Conservation (phyloP, 2,329 filamentous ascomycete species). For the Botrytis porri region DNA sequence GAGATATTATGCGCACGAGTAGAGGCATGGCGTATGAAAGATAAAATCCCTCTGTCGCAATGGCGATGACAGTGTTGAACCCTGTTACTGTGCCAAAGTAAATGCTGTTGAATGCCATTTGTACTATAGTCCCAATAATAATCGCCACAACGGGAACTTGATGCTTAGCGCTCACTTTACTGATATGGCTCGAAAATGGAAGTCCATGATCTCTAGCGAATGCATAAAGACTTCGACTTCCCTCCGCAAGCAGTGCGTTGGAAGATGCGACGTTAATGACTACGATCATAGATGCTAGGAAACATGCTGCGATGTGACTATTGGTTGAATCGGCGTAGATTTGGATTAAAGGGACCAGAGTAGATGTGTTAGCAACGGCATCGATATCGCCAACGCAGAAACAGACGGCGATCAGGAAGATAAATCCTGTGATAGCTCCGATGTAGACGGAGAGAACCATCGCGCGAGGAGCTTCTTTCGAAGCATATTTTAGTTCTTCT, state of each 20-base stretch:
- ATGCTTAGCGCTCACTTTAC: slow-evolving; percentile 46
- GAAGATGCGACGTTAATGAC: slow-evolving; percentile 42
- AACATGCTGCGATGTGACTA: slow-evolving; percentile 45
- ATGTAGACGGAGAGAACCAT: slow-evolving; percentile 49
- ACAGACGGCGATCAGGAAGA: slow-evolving; percentile 48
- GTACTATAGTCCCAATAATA: slow-evolving; percentile 46
- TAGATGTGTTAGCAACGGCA: slow-evolving; percentile 42
- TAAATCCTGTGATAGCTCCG: slow-evolving; percentile 47
- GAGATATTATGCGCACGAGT: slow-evolving; percentile 48
- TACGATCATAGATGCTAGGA: slow-evolving; percentile 47
- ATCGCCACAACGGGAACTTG: slow-evolving; percentile 51
- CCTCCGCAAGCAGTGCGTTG: slow-evolving; percentile 40
- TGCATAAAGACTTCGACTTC: slow-evolving; percentile 43
- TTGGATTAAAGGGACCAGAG: slow-evolving; percentile 49
- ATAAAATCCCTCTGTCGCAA: slow-evolving; percentile 57
- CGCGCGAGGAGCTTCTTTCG: slow-evolving; percentile 48
- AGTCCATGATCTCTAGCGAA: slow-evolving; percentile 52
- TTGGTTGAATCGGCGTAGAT: slow-evolving; percentile 49
- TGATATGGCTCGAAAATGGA: slow-evolving; percentile 48
- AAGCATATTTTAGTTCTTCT: slow-evolving; percentile 52
- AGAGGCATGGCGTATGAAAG: slow-evolving; percentile 57
- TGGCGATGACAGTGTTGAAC: slow-evolving; percentile 55
- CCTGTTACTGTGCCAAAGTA: slow-evolving; percentile 54
- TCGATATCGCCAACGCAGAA: slow-evolving; percentile 52
- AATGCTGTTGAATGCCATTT: slow-evolving; percentile 53